Percentiles rank a stretch among this genome's conserved stretches.
phyloP scores from a whole-genome alignment of 2,329 filamentous ascomycete species.

The Fusarium camptoceras region DNA sequence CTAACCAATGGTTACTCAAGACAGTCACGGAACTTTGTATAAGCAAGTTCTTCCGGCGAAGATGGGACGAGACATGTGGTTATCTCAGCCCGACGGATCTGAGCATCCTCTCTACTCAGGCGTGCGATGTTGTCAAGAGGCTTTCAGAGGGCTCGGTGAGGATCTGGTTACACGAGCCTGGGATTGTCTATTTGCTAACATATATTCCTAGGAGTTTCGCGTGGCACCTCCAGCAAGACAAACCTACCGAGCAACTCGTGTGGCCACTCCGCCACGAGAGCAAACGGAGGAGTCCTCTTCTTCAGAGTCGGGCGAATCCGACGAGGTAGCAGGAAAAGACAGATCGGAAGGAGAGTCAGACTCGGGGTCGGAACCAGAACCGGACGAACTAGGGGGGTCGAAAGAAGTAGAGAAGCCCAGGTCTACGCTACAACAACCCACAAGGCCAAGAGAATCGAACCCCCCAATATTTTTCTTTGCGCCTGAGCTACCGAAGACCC shows the following conservation, averaged over 20 bases:
- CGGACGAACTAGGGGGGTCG: background rate
- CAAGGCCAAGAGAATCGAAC: background rate
- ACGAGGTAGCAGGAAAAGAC: background rate
- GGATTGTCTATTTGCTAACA: conserved; percentile 8
- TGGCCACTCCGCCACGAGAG: background rate
- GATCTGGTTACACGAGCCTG: background rate
- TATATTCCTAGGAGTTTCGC: conserved; percentile 6
- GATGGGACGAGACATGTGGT: conserved; percentile 41
- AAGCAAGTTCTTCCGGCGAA: conserved; percentile 40
- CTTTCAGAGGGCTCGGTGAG: conserved; percentile 41
- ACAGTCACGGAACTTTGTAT: conserved; percentile 42
- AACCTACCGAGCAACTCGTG: background rate
- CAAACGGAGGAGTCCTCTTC: background rate
- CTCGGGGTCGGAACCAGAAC: background rate
- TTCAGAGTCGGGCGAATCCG: background rate
- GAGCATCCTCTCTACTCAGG: conserved; percentile 29
- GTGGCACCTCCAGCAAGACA: background rate
- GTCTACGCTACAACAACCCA: background rate
- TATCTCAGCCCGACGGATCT: conserved; percentile 32
- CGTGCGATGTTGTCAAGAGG: conserved; percentile 36
- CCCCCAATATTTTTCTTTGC: background rate
- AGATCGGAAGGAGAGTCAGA: background rate
- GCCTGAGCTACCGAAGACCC: background rate
- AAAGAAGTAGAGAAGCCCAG: background rate
- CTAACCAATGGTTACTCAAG: conserved; percentile 36